Evolutionary conservation across 148 eudicot genomes (phyloP), one percentile per base, ranked within the genome.

Genomic region (Vaccinium vitisidaea): DNA sequence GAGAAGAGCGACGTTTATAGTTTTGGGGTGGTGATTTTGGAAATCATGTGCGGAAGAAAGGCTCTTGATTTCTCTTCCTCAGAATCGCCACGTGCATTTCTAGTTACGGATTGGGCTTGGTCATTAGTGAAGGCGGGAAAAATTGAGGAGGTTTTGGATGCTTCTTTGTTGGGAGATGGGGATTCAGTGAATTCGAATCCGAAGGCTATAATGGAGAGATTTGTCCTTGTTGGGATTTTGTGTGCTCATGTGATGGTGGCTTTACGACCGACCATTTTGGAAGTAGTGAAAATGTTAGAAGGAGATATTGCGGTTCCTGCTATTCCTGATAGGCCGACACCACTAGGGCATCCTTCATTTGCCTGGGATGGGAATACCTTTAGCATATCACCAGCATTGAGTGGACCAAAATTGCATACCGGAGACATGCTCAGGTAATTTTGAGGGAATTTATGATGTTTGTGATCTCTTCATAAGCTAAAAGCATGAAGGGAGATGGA

Each of bases 171-270:
- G 84, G 80, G 84, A 50, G 89, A 65, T 56, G 91, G 80, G 81
- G 94, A 90, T 65, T 63, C 81, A 25, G 74, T 50, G 27, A 90
- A 48, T 8, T 9, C 8, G 3, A 13, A 92, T 79, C 96, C 96
- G 1, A 91, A 81, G 84, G 90, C 85, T 16, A 91, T 93, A 58
- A 93, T 93, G 98, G 97, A 93, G 85, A 93, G 98, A 69, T 95
- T 93, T 88, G 87, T 95, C 7, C 88, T 89, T 9, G 98, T 95
- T 23, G 98, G 98, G 55, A 91, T 93, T 77, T 79, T 95, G 63
- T 95, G 98, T 89, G 95, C 97, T 82, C 98, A 95, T 88, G 93
- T 95, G 16, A 93, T 95, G 98, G 98, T 95, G 83, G 98, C 95
- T 76, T 84, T 95, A 39, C 92, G 98, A 88, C 97, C 98, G 52